Conservation (phyloP, 2,329 filamentous ascomycete species). For the Ascomycota sp. region DNA sequence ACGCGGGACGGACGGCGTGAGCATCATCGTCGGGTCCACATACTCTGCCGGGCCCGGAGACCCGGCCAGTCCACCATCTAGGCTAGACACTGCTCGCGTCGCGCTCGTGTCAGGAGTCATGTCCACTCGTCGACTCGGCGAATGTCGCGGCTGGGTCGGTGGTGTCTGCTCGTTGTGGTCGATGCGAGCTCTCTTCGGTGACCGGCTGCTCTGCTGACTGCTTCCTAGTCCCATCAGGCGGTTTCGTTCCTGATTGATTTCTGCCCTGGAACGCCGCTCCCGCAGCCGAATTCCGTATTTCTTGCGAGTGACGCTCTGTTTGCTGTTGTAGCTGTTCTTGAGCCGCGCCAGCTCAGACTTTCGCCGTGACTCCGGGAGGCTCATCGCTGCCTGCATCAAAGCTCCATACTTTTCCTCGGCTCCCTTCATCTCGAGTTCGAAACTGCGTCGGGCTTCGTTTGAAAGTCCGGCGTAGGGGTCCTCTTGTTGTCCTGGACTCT, state of each 20-base stretch:
- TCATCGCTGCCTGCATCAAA: conserved; percentile 21
- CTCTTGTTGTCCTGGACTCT: too few species aligned
- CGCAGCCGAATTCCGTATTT: conserved; percentile 35
- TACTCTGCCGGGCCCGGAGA: conserved; percentile 15
- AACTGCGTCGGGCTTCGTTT: conserved; percentile 5
- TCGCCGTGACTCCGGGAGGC: conserved; percentile 13
- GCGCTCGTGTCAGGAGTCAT: too few species aligned
- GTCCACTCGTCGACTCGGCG: too few species aligned
- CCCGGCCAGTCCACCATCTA: conserved; percentile 16
- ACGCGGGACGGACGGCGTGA: conserved; percentile 7
- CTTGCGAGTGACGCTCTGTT: conserved; percentile 35
- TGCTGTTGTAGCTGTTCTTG: conserved; percentile 32
- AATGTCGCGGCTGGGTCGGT: too few species aligned
- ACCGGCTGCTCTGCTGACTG: neutral
- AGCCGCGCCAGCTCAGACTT: conserved; percentile 18
- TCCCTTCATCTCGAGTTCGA: conserved; percentile 10
- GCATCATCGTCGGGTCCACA: conserved; percentile 14
- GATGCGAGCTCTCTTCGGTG: conserved; percentile 8
- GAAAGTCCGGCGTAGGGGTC: conserved; percentile 26
- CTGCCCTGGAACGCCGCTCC: conserved; percentile 23
- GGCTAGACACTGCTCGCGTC: conserved; percentile 10
- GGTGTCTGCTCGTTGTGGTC: conserved; percentile 3
- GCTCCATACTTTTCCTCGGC: conserved; percentile 16
- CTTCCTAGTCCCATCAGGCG: conserved; percentile 10
- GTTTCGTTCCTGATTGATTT: conserved; percentile 23